Base-by-base conservation (phyloP, 352 stramenopile species). In the Phytophthora pluvialis region DNA sequence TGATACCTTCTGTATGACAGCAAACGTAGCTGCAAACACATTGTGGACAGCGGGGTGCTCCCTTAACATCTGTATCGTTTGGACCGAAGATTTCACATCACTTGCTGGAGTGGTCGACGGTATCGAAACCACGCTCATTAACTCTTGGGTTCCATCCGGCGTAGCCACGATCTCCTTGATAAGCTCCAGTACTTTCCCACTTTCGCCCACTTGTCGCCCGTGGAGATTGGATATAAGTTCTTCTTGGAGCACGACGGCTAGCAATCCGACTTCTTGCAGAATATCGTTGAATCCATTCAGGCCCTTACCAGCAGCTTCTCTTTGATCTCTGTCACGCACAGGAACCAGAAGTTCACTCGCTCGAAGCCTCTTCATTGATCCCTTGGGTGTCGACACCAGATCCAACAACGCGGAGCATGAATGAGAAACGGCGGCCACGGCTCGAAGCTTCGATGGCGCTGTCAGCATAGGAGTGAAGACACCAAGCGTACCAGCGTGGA, bases 311-410 rank as follows among this genome's bases (percentile, higher is more conserved):
- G 46, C 4, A 7, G 18, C 52, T 40, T 67, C 42, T 53, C n/a
- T 29, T 31, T 55, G 35, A 33, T 32, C 9, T 29, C 39, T 52
- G 16, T 50, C 44, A 21, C n/a, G 26, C n/a, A 21, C 21, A 18
- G 21, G 13, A 42, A 29, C 16, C 65, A 78, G 18, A 64, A 70
- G 39, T 51, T 77, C 77, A 21, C 40, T 55, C 0, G 52, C 54
- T 48, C 78, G 67, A 32, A 73, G 60, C 29, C 77, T 78, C 40
- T 80, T 89, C 67, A 87, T 80, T 12, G 77, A 77, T 32, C 73
- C 80, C 42, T 88, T 88, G 4, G 80, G 56, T 7, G 72, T 81
- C 18, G 67, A 74, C 18, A 83, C 78, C 28, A 90, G 47, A 3
- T 87, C 60, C 1, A 86, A 44, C 13, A 91, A 53, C 11, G 59